Conservation (phyloP, 176 grass and related monocot species). For the Oryza longistaminata region DNA sequence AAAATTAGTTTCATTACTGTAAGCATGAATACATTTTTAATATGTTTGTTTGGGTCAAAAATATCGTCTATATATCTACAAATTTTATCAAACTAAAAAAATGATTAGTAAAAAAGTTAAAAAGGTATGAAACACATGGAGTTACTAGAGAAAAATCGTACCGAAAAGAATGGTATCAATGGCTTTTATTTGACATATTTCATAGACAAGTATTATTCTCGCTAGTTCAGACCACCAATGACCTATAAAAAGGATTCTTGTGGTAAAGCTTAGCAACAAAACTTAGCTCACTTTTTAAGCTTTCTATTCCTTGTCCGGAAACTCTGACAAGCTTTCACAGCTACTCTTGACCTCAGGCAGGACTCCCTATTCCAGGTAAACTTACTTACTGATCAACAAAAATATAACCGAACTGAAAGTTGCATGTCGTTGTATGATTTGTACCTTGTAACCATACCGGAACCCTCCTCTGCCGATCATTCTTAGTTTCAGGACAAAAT, state of each 20-base stretch:
- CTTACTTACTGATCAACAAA: background rate
- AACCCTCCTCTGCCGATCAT: background rate
- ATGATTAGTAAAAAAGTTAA: no score
- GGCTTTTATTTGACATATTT: no score
- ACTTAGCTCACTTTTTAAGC: conserved; percentile 25
- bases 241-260: conserved; percentile 48
- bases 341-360: conserved; percentile 42
- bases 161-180: no score
- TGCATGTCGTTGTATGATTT: no score
- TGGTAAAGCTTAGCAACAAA: conserved; percentile 34
- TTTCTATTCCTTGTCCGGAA: conserved; percentile 35
- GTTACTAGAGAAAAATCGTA: no score
- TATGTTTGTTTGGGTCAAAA: no score
- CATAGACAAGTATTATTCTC: no score
- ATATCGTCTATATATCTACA: no score
- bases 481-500: background rate
- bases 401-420: background rate
- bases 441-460: background rate
- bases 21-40: no score
- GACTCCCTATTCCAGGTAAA: conserved; percentile 14
- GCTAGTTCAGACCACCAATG: conserved; percentile 32
- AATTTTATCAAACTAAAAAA: no score
- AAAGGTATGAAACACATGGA: no score
- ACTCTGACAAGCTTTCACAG: conserved; percentile 26
- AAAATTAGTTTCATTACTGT: no score